Evolutionary conservation across 2,329 filamentous ascomycete genomes (phyloP).

Genomic region (Ophiostoma fasciatum): DNA sequence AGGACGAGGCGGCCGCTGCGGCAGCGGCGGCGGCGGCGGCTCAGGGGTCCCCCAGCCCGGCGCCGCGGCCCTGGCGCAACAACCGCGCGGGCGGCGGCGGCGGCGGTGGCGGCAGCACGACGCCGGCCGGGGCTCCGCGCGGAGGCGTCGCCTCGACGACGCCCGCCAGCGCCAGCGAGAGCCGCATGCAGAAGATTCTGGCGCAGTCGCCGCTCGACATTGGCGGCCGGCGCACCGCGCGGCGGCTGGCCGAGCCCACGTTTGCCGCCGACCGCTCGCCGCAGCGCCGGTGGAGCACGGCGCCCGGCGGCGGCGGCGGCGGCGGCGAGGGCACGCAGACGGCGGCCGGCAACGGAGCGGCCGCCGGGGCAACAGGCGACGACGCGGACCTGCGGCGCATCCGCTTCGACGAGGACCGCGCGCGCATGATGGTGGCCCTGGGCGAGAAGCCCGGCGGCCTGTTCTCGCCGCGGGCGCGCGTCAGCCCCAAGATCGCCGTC

Average conservation of each 20-base stretch:
- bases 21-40: constrained; percentile 8
- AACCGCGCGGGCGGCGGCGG: constrained; percentile 17
- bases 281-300: too few species aligned
- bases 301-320: neutral
- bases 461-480: constrained; percentile 20
- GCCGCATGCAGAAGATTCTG: constrained; percentile 12
- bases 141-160: neutral
- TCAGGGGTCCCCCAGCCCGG: constrained; percentile 34
- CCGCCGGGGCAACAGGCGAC: neutral
- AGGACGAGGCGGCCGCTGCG: constrained; percentile 16
- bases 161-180: constrained; percentile 8
- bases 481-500: constrained; percentile 23
- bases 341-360: constrained; percentile 8
- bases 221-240: constrained; percentile 11
- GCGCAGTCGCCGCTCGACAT: constrained; percentile 14
- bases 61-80: constrained; percentile 29
- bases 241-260: constrained; percentile 8
- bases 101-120: constrained; percentile 9
- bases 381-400: constrained; percentile 15
- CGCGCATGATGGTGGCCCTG: constrained; percentile 13
- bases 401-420: constrained; percentile 16
- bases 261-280: neutral
- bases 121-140: neutral
- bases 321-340: constrained; percentile 8
- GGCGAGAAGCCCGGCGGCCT: constrained; percentile 17